Conservation (phyloP, 139 green algal species). For the Chloropicon primus region DNA sequence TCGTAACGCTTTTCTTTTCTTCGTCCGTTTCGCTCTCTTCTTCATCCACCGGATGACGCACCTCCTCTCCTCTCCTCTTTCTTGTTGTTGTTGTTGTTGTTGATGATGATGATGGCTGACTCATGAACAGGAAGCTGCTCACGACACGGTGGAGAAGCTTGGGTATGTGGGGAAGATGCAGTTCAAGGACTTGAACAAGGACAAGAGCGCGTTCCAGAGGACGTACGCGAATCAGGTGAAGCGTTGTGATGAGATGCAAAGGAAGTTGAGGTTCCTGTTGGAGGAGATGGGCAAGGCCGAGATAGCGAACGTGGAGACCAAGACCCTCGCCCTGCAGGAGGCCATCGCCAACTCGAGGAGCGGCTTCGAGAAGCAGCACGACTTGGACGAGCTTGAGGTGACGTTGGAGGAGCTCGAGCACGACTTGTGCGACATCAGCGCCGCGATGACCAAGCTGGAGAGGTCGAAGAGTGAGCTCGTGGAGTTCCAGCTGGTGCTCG, state of each 20-base stretch:
- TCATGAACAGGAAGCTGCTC: conserved; percentile 87
- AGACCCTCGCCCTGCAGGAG: conserved; percentile 71
- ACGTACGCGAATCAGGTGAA: conserved; percentile 93
- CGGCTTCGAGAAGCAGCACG: conserved; percentile 22
- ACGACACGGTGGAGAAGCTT: conserved; percentile 64
- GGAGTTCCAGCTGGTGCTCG: conserved; percentile 91
- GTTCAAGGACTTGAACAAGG: conserved; percentile 70
- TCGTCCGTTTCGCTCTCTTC: too few relatives aligned
- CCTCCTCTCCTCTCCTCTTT: too few relatives aligned
- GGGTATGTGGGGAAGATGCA: conserved; percentile 13
- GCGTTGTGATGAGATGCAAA: conserved; percentile 89
- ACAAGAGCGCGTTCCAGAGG: conserved; percentile 81
- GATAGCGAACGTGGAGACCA: conserved; percentile 42
- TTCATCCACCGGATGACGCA: too few relatives aligned
- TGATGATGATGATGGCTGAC: too few relatives aligned
- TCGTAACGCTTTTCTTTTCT: too few relatives aligned
- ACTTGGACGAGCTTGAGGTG: conserved; percentile 72
- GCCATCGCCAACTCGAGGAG: conserved; percentile 54
- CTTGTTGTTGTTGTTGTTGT: too few relatives aligned
- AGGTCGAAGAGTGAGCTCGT: conserved; percentile 61
- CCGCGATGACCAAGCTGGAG: conserved; percentile 51
- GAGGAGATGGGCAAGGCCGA: conserved; percentile 49
- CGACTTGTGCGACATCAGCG: conserved; percentile 76
- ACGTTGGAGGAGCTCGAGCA: conserved; percentile 76
- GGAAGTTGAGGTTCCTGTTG: conserved; percentile 84